Base-by-base conservation (phyloP, 169 alveolate genomes). In the Cryptosporidium felis region DNA sequence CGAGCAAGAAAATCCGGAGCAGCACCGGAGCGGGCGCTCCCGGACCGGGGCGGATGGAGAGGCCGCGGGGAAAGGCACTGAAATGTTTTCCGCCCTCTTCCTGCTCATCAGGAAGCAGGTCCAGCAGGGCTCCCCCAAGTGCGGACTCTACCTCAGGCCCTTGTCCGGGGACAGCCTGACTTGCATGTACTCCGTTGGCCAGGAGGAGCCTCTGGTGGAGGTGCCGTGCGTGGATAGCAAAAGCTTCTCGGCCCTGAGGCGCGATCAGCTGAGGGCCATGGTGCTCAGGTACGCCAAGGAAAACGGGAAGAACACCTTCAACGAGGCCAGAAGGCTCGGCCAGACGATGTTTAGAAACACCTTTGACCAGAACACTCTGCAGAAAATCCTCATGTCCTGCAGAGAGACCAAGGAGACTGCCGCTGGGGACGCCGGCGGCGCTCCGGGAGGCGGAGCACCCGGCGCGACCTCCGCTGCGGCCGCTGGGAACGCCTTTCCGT, bases 201-300 rank as follows among this genome's bases (percentile, higher is more conserved):
- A 94, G 88, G 91, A 94, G 49, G 96, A 94, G 80, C 96, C 96
- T 18, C 88, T 91, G n/a, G 60, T 94, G 9, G 95, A 92, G 63
- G 91, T 94, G 23, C 94, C 91, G 10, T 74, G 93, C 26, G 95
- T 96, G 34, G 80, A 89, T 44, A 74, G 85, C 10, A 74, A 74
- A 38, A 53, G 60, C 30, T 74, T 21, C n/a, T 38, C 67, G 5
- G 41, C 36, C 41, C 28, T 74, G 26, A 49, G 85, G 56, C 45
- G 66, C 3, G 85, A 74, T 9, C 85, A 74, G 5, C 3, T 74
- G 85, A 49, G 51, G n/a, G 85, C 85, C 14, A 21, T 74, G 0
- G 85, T 42, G 16, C 26, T 74, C 21, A 74, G 85, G 61, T 36
- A 74, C 23, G 65, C 85, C 0, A 74, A 74, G 56, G 85, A 74